Evolutionary conservation across 805 yeast genomes (phyloP).

Genomic region (Candida maesae): DNA sequence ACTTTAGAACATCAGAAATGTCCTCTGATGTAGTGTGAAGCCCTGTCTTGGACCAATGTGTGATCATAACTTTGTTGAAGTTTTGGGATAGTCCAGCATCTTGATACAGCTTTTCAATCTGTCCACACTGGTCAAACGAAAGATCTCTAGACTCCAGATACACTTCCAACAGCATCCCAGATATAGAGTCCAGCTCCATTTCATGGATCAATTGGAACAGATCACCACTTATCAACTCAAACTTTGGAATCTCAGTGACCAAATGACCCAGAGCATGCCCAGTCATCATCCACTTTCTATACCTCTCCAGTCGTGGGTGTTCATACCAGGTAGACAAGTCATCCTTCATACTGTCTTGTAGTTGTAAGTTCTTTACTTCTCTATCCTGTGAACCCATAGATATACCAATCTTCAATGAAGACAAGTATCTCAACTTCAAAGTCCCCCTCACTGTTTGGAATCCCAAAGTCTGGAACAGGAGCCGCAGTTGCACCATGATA

Average conservation of each 20-base stretch:
- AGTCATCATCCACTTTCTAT: constrained; percentile 13
- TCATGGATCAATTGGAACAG: not conserved
- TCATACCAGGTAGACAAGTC: constrained; percentile 11
- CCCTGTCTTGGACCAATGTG: not conserved
- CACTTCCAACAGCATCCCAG: not conserved
- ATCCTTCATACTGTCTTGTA: constrained; percentile 1
- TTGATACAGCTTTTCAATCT: not conserved
- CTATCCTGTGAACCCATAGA: constrained; percentile 5
- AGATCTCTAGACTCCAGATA: not conserved
- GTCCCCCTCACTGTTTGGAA: not conserved
- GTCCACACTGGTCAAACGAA: not conserved
- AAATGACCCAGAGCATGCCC: constrained; percentile 18
- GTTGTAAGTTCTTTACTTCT: constrained; percentile 7
- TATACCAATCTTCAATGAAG: not conserved
- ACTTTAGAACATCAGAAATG: not conserved
- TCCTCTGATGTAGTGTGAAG: not conserved
- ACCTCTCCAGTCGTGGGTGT: not conserved
- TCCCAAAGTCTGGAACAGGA: constrained; percentile 2
- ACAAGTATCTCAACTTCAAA: not conserved
- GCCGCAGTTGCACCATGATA: not conserved
- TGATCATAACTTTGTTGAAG: not conserved
- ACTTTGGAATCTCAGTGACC: constrained; percentile 5
- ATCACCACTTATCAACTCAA: not conserved
- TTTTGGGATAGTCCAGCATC: not conserved
- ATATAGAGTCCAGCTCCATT: not conserved